phyloP scores from a whole-genome alignment of 2,329 filamentous ascomycete genomes.

The Monosporascus ibericus region DNA sequence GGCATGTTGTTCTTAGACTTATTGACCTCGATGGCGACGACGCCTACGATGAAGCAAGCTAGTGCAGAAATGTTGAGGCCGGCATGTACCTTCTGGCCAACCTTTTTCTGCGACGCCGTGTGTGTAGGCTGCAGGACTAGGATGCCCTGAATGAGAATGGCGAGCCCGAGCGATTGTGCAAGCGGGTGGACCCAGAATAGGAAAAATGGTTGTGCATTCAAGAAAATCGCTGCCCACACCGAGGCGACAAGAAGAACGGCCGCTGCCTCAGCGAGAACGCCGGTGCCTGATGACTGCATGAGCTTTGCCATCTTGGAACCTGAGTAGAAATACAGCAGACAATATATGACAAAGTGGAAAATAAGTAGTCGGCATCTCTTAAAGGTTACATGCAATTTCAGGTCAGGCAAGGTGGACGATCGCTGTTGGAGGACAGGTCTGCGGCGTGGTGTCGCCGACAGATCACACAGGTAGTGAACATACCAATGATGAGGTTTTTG shows the following conservation, averaged over 20 bases:
- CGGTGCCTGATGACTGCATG: slow-evolving; percentile 59
- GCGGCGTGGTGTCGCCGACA: not conserved
- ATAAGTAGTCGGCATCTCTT: not conserved
- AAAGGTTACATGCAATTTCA: not conserved
- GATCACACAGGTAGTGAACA: slow-evolving; percentile 15
- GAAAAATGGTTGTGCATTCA: slow-evolving; percentile 50
- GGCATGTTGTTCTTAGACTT: slow-evolving; percentile 61
- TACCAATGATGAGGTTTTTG: slow-evolving; percentile 71
- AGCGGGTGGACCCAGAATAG: slow-evolving; percentile 89
- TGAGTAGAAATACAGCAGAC: not conserved
- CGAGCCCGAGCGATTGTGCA: slow-evolving; percentile 57
- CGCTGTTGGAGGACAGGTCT: no score
- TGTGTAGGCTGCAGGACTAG: slow-evolving; percentile 85
- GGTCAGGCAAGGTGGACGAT: not conserved
- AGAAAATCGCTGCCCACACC: slow-evolving; percentile 73
- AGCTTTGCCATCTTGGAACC: slow-evolving; percentile 22
- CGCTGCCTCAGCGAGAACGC: slow-evolving; percentile 71
- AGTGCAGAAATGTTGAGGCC: slow-evolving; percentile 62
- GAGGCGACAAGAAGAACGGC: slow-evolving; percentile 68
- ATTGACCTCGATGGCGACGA: slow-evolving; percentile 74
- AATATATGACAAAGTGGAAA: not conserved
- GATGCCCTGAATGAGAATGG: slow-evolving; percentile 72
- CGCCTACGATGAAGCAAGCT: slow-evolving; percentile 55
- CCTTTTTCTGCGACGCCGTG: slow-evolving; percentile 64
- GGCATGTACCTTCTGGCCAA: slow-evolving; percentile 58